A percentile compares a stretch with the other conserved stretches of the same genome.
Evolutionary conservation across 2,329 filamentous ascomycete genomes (phyloP).

Genomic region (Phialophora tarda): DNA sequence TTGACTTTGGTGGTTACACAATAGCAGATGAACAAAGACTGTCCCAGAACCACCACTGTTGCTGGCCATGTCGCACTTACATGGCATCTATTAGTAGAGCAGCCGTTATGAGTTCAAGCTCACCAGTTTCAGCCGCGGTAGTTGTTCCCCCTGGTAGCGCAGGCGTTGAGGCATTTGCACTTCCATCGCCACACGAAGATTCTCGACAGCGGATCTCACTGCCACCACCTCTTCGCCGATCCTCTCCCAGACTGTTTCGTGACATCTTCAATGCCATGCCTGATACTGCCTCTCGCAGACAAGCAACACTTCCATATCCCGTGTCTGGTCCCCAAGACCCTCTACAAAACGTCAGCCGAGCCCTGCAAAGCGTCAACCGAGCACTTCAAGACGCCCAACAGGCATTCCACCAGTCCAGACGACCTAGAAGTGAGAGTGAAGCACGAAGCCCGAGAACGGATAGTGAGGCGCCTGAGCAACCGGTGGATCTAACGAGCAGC

Average conservation of each 20-base stretch:
- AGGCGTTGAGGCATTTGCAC: slow-evolving; percentile 3
- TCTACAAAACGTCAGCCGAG: slow-evolving; percentile 31
- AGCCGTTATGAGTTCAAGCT: slow-evolving; percentile 4
- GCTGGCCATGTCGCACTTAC: background rate
- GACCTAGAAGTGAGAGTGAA: slow-evolving; percentile 11
- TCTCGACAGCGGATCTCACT: slow-evolving; percentile 20
- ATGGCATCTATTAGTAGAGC: background rate
- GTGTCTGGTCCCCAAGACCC: slow-evolving; percentile 27
- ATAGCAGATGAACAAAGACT: background rate
- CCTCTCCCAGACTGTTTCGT: slow-evolving; percentile 35
- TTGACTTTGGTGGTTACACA: background rate
- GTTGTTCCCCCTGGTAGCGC: background rate
- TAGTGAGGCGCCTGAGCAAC: slow-evolving; percentile 16
- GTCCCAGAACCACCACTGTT: background rate
- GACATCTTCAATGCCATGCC: slow-evolving; percentile 31
- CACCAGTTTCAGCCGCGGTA: background rate
- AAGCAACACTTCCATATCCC: slow-evolving; percentile 31
- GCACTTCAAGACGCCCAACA: slow-evolving; percentile 37
- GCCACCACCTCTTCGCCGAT: slow-evolving; percentile 21
- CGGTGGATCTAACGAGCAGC: slow-evolving; percentile 30
- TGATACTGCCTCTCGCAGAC: slow-evolving; percentile 26
- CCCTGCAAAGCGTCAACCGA: slow-evolving; percentile 35
- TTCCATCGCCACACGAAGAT: slow-evolving; percentile 12
- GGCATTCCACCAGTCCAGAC: slow-evolving; percentile 34
- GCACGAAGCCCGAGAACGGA: slow-evolving; percentile 7